Base-by-base conservation (phyloP, 1,139 yeast species). In the Hemisphaericaspora xylanilytica region DNA sequence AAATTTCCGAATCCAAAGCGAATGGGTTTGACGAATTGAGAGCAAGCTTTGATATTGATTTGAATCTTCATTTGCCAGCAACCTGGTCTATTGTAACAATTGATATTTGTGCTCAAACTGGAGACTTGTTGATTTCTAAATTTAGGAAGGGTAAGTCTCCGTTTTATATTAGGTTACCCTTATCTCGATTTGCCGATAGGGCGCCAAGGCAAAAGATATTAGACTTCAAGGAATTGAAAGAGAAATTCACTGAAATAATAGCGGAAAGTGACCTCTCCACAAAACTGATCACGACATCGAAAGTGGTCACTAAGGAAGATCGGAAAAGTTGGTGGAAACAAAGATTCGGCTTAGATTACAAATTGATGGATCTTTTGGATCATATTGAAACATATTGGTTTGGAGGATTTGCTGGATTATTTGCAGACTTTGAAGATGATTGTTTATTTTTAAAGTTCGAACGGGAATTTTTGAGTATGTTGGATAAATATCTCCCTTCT, bases 271-370 rank as follows among this genome's bases (percentile, higher is more conserved):
- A 84, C 47, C 51, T 59, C 2, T 77, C 89, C 0, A 84, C 95
- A 0, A 71, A 73, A 20, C 47, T 58, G 4, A 73, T 69, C 17
- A 70, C 75, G 1, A 81, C 86, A 0, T 63, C 75, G 16, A 47
- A 54, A 8, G 72, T 80, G 3, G 61, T 56, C n/a, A 73, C 87
- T 0, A 72, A 75, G 36, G 84, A 79, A 28, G 85, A 82, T 32
- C 70, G 92, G 41, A 74, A 73, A 33, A 52, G 63, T 5, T 90
- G 97, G 96, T 92, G 97, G 96, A 70, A 70, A 36, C 63, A 69
- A 28, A 65, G 97, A 37, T 79, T 78, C 43, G 63, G 63, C 0
- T 63, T 89, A 17, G 96, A 90, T 56, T 60, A 66, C 16, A 61
- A 73, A 37, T 55, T 90, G 41, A 63, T 73, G 37, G 62, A 59